Percentiles rank a stretch among this genome's conserved stretches.
These are phyloP conservation scores for Tulasnella calospora DNA, from an alignment of 768 basidiomycete species.

Conservation along the genomic window DNA sequence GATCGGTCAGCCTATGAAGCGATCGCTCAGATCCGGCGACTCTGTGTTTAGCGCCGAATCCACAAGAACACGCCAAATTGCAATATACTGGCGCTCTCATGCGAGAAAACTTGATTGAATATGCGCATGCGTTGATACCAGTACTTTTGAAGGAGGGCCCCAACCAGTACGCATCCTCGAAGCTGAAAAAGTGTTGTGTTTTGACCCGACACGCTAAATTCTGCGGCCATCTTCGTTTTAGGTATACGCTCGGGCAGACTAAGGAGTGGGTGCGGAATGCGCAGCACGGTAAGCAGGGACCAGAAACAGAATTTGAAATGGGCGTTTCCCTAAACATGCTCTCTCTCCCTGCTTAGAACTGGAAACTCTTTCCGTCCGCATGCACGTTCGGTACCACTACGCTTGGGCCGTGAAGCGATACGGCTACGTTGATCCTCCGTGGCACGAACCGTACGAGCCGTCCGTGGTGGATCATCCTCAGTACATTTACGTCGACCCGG, in stretches of 20 bases:
- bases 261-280: neutral
- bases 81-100: neutral
- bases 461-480: neutral
- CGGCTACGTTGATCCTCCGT: constrained; percentile 1
- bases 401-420: constrained; percentile 18
- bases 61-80: constrained; percentile 16
- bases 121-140: neutral
- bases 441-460: neutral
- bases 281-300: neutral
- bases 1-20: no score
- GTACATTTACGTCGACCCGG: neutral
- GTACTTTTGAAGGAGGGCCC: neutral
- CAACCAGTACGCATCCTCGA: neutral
- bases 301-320: no score
- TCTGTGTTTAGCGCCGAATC: neutral
- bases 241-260: neutral
- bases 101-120: constrained; percentile 12
- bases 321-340: neutral
- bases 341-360: neutral
- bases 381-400: constrained; percentile 12
- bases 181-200: neutral
- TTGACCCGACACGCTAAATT: neutral
- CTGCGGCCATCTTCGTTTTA: neutral
- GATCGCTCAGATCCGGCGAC: neutral
- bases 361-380: neutral